Base-by-base conservation (phyloP, 352 stramenopile species). In the Discostella stelligera region DNA sequence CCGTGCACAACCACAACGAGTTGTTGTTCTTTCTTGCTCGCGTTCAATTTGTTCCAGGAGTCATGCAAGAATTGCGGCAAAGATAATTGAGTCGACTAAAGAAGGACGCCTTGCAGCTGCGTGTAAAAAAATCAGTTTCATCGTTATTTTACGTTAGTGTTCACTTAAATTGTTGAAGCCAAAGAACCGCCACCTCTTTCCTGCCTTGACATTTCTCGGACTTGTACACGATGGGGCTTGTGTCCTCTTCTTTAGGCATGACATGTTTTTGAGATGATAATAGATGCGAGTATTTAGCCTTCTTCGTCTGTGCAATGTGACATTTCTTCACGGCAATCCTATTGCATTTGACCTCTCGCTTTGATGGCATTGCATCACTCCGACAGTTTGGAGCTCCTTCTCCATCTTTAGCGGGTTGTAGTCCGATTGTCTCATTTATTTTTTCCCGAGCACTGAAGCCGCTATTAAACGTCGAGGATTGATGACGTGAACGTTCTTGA, bases 151-250 rank as follows among this genome's bases (percentile, higher is more conserved):
- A 32, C 20, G 11, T 46, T 20, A 18, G 13, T 21, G 46, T 46
- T 61, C 53, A 18, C 53, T 10, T 61, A 61, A 61, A 61, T 61
- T 27, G 53, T 37, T 16, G 23, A 46, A 61, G 53, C 53, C 53
- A 61, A 8, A 61, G 25, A 5, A 23, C 25, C 1, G 53, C 53
- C 18, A 37, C 4, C 39, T 61, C 53, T 46, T 61, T 61, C 23
- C 23, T 61, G 6, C 53, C 53, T 5, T 46, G 0, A 13, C 10
- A 23, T 13, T 61, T 61, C 53, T 11, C 9, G 8, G 53, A 61
- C 21, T 46, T 18, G 53, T 61, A 61, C 23, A 61, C 53, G 13
- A 61, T n/a, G 10, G 53, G 53, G 25, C 21, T 41, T 41, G 21
- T 46, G 10, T 46, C 13, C 53, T 46, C 53, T 25, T 61, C 53